Conservation (phyloP, 371 early-diverging fungal genomes). For the Sporodiniella umbellata region DNA sequence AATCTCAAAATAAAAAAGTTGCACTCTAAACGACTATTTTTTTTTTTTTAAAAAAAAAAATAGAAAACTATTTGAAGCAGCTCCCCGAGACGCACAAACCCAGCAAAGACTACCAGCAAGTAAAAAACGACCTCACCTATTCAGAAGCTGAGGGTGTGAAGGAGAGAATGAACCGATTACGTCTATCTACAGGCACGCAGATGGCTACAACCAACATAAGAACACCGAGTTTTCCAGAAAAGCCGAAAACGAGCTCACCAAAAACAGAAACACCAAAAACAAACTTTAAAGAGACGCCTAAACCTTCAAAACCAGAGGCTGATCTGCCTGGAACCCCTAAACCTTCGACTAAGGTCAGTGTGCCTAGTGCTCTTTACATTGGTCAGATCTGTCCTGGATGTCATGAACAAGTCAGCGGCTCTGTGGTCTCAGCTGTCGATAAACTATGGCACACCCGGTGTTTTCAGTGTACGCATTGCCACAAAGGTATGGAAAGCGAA, state of each 20-base stretch:
- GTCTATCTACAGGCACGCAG: conserved; percentile 10
- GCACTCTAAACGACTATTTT: neutral
- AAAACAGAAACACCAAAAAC: too few relatives aligned
- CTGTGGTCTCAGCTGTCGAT: conserved; percentile 17
- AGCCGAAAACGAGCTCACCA: conserved; percentile 1
- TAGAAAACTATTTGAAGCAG: conserved; percentile 10
- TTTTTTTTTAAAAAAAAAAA: neutral
- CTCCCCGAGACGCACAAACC: conserved; percentile 5
- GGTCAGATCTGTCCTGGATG: conserved; percentile 17
- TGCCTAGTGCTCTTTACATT: conserved; percentile 12
- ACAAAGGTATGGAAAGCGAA: conserved; percentile 11
- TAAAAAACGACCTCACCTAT: conserved; percentile 13
- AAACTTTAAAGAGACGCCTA: too few relatives aligned
- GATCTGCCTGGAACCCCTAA: neutral
- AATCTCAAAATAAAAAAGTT: neutral
- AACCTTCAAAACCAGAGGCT: too few relatives aligned
- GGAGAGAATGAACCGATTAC: conserved; percentile 14
- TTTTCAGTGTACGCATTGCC: conserved; percentile 15
- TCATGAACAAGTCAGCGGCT: conserved; percentile 13
- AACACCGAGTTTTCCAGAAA: conserved; percentile 11
- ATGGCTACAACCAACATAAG: neutral
- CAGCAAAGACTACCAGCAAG: conserved; percentile 5
- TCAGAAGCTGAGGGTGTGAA: conserved; percentile 8
- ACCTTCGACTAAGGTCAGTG: conserved; percentile 9
- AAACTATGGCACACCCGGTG: conserved; percentile 19